These are phyloP conservation scores for Suillus subluteus DNA, from an alignment of 768 basidiomycete species.

Conservation along the genomic window DNA sequence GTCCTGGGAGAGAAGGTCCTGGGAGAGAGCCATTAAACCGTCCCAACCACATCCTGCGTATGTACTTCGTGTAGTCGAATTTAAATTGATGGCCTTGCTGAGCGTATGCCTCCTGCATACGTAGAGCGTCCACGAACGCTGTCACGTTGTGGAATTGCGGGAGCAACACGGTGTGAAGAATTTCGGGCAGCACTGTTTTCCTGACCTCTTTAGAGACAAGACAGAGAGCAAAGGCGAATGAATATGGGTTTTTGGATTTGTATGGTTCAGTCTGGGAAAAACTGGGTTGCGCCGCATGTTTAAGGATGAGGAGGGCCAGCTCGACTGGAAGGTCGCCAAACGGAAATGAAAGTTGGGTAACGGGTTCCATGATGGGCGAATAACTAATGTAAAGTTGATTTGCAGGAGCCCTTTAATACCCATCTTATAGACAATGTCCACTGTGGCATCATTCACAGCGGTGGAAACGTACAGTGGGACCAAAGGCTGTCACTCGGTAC, in stretches of 20 bases:
- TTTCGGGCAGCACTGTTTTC: neutral
- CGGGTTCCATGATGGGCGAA: neutral
- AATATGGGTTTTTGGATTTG: neutral
- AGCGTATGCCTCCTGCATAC: neutral
- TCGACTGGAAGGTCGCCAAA: neutral
- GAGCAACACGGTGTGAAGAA: neutral
- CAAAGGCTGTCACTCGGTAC: neutral
- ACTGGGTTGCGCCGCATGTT: neutral
- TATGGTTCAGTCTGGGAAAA: neutral
- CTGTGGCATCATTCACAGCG: neutral
- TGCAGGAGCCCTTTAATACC: neutral
- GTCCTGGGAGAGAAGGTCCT: neutral
- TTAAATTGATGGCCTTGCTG: neutral
- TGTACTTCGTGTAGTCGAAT: neutral
- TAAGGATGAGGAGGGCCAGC: neutral
- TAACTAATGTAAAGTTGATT: neutral
- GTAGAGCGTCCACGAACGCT: neutral
- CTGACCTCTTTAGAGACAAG: neutral
- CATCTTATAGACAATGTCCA: neutral
- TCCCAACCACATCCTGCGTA: conserved; percentile 1
- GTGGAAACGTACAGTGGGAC: neutral
- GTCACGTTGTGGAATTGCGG: neutral
- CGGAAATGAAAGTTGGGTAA: neutral
- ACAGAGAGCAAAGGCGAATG: neutral
- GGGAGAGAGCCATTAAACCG: neutral